These are phyloP conservation scores for Antrodiella citrinella DNA, from an alignment of 768 basidiomycete species.

Conservation along the genomic window DNA sequence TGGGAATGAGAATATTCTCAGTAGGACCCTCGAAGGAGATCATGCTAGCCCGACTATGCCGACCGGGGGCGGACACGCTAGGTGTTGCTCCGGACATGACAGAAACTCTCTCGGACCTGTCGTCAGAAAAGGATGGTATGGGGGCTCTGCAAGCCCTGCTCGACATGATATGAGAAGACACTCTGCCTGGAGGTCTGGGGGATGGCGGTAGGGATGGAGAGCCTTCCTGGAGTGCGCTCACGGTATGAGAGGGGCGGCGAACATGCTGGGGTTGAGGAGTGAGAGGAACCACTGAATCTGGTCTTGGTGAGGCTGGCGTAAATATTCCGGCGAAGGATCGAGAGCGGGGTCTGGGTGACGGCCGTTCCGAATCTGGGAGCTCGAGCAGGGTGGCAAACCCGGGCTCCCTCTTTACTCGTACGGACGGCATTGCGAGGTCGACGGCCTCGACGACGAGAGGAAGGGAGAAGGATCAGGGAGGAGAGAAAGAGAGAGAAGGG, in stretches of 20 bases:
- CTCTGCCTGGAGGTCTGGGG: not conserved
- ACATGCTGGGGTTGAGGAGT: not conserved
- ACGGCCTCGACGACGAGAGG: conserved; percentile 1
- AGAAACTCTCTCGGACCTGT: not conserved
- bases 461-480: not conserved
- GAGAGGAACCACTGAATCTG: not conserved
- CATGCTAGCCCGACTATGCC: conserved; percentile 10
- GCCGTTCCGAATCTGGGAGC: conserved; percentile 4
- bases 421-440: conserved; percentile 35
- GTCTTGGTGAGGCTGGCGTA: conserved; percentile 1
- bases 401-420: conserved; percentile 31
- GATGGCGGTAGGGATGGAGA: not conserved
- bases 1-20: conserved; percentile 30
- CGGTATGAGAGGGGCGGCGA: no score
- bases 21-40: conserved; percentile 33
- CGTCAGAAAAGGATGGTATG: no score
- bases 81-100: not conserved
- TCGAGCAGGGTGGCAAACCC: conserved; percentile 13
- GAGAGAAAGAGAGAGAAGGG: not conserved
- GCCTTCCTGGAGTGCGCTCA: no score
- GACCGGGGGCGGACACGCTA: not conserved
- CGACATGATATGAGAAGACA: not conserved
- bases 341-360: conserved; percentile 8
- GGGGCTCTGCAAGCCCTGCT: no score
- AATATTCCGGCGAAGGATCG: conserved; percentile 12